Conservation (phyloP, 305 asterid species). For the Stenogyne calaminthoides region DNA sequence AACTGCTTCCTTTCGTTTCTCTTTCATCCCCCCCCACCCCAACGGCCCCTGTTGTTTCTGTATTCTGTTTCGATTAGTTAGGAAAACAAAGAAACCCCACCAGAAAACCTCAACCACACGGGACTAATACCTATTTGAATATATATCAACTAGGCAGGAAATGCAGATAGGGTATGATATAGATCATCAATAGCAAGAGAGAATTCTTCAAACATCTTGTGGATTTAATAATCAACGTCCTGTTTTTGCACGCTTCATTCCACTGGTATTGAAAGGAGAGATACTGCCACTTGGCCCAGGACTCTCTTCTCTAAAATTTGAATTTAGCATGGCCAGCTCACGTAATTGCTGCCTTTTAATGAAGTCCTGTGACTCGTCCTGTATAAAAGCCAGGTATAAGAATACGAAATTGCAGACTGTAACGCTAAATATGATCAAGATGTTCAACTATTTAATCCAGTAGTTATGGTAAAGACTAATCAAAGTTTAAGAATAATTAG, state of each 20-base stretch:
- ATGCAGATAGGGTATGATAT: constrained; percentile 27
- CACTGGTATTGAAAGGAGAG: constrained; percentile 88
- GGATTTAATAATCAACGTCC: constrained; percentile 55
- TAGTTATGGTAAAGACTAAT: not conserved
- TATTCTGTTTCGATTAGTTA: constrained; percentile 31
- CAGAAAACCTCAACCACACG: constrained; percentile 33
- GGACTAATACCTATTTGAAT: constrained; percentile 30
- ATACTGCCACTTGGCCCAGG: constrained; percentile 94
- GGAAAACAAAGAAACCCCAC: constrained; percentile 35
- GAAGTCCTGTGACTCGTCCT: constrained; percentile 96
- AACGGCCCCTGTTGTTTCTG: constrained; percentile 23
- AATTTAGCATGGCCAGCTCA: constrained; percentile 89
- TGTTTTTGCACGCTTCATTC: constrained; percentile 98
- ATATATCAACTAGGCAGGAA: constrained; percentile 29
- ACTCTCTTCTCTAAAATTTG: constrained; percentile 79
- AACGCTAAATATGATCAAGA: constrained; percentile 6
- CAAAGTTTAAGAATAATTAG: too few species aligned
- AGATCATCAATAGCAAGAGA: constrained; percentile 29
- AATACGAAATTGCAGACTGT: not conserved
- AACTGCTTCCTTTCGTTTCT: constrained; percentile 12
- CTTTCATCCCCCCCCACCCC: not conserved
- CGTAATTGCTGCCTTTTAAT: constrained; percentile 96
- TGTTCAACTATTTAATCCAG: constrained; percentile 1
- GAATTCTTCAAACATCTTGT: constrained; percentile 26
- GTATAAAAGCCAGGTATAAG: constrained; percentile 26